Percentiles rank a stretch among this genome's conserved stretches.
These are phyloP conservation scores for Pelargonium nanum DNA, from an alignment of 345 rosid species.

Conservation along the genomic window DNA sequence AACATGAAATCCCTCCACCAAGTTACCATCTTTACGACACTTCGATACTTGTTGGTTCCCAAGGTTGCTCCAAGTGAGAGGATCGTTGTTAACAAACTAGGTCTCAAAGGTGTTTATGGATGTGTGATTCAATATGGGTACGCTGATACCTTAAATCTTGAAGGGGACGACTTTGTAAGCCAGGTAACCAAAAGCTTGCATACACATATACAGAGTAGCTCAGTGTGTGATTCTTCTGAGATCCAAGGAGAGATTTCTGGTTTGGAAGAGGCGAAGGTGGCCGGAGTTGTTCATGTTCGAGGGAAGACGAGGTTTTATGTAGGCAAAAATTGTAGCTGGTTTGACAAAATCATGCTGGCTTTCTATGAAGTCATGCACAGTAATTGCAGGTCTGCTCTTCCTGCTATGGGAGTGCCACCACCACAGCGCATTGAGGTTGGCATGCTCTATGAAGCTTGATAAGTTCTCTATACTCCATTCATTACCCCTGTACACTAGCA, in stretches of 20 bases:
- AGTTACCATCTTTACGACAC: conserved; percentile 65
- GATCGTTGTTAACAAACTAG: conserved; percentile 30
- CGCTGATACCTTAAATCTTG: conserved; percentile 46
- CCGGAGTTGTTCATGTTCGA: conserved; percentile 42
- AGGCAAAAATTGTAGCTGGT: conserved; percentile 34
- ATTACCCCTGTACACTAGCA: neutral
- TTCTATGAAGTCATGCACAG: conserved; percentile 53
- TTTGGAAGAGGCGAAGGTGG: conserved; percentile 30
- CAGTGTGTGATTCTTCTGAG: conserved; percentile 8
- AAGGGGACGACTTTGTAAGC: conserved; percentile 36
- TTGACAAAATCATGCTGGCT: conserved; percentile 39
- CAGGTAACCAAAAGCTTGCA: conserved; percentile 37
- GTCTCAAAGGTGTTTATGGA: conserved; percentile 36
- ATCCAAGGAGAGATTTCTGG: conserved; percentile 26
- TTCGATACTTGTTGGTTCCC: conserved; percentile 49
- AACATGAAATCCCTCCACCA: conserved; percentile 73
- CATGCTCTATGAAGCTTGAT: conserved; percentile 54
- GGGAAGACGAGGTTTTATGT: conserved; percentile 57
- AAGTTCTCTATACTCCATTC: neutral
- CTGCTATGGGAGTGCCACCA: conserved; percentile 41
- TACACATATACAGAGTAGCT: conserved; percentile 16
- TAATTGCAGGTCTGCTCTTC: conserved; percentile 57
- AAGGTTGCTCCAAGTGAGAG: conserved; percentile 47
- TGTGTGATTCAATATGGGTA: conserved; percentile 61
- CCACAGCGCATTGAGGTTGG: conserved; percentile 49